Evolutionary conservation across 352 stramenopile species (phyloP).

Genomic region (Albugo laibachii): DNA sequence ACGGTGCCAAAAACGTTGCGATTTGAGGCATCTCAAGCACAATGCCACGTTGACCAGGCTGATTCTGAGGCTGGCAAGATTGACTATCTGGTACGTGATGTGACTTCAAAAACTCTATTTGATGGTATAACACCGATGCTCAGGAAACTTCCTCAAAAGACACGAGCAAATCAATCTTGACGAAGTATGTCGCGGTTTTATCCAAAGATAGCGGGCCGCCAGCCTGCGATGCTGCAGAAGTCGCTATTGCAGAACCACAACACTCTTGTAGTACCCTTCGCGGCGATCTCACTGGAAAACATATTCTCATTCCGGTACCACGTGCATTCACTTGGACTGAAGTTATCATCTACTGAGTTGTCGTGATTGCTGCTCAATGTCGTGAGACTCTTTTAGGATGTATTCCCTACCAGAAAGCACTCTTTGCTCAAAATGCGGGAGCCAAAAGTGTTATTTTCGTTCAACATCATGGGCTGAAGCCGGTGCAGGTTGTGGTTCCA

Average conservation of each 20-base stretch:
- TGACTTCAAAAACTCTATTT: no score
- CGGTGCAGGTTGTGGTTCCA: slow-evolving; percentile 24
- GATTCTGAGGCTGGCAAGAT: slow-evolving; percentile 7
- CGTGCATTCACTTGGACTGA: no score
- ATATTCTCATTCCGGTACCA: slow-evolving; percentile 25
- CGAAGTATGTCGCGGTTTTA: slow-evolving; percentile 28
- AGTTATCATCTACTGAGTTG: no score
- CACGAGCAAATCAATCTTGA: slow-evolving; percentile 7
- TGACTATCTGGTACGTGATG: slow-evolving; percentile 4
- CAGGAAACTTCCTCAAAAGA: slow-evolving; percentile 5
- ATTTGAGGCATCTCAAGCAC: slow-evolving; percentile 33
- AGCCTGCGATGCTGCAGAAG: slow-evolving; percentile 26
- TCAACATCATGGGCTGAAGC: slow-evolving; percentile 28
- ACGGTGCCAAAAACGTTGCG: slow-evolving; percentile 24
- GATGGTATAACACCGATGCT: slow-evolving; percentile 15
- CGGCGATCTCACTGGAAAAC: slow-evolving; percentile 23
- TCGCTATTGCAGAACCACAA: slow-evolving; percentile 27
- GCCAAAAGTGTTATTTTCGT: slow-evolving; percentile 41
- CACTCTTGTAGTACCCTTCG: slow-evolving; percentile 28
- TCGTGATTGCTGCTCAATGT: no score
- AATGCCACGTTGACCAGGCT: slow-evolving; percentile 10
- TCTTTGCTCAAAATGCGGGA: slow-evolving; percentile 28
- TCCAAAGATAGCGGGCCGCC: slow-evolving; percentile 30
- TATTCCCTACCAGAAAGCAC: slow-evolving; percentile 42
- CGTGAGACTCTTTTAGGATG: slow-evolving; percentile 15